phyloP scores from a whole-genome alignment of 208 protist genomes.

The Acanthamoeba castellanii region DNA sequence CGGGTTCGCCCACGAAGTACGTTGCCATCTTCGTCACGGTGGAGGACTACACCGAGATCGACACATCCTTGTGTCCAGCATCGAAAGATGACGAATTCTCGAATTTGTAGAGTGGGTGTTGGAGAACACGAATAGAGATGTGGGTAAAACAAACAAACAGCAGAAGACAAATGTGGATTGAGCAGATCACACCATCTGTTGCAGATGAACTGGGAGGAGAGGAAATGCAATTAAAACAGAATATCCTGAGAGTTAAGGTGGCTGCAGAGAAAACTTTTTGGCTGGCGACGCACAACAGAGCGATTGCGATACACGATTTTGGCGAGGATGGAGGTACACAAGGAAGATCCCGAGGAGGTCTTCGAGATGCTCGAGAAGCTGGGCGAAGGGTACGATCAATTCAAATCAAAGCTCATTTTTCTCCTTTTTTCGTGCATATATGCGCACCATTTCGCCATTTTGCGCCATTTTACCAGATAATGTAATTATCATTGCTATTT shows the following conservation, averaged over 20 bases:
- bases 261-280: neutral
- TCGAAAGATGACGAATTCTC: neutral
- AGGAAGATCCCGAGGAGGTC: constrained; percentile 67
- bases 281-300: no score
- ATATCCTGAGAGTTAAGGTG: no score
- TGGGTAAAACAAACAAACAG: no score
- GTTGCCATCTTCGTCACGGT: neutral
- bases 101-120: neutral
- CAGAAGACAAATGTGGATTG: no score
- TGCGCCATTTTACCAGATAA: neutral
- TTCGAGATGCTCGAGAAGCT: constrained; percentile 71
- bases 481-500: neutral
- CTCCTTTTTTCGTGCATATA: neutral
- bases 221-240: no score
- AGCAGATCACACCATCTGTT: no score
- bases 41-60: neutral
- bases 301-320: neutral
- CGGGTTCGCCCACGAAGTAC: neutral
- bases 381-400: constrained; percentile 51
- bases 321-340: constrained; percentile 22
- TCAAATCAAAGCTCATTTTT: neutral
- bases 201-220: no score
- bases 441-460: neutral
- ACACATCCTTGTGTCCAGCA: neutral
- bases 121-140: neutral